Conservation (phyloP, 768 basidiomycete genomes). For the Boletus subparvulus region DNA sequence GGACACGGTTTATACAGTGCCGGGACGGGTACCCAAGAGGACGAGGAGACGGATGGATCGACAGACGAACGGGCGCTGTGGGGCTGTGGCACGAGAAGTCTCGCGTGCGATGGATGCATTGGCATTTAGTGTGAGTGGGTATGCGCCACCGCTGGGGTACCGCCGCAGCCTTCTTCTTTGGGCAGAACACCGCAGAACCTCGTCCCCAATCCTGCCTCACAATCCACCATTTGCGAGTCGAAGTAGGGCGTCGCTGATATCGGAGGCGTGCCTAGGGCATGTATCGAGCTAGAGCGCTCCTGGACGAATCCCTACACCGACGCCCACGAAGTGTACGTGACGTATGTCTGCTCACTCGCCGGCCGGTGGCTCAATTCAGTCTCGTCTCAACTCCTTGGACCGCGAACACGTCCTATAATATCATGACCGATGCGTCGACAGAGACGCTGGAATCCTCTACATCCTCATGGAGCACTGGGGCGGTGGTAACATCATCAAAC, state of each 20-base stretch:
- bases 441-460: constrained; percentile 87
- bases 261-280: constrained; percentile 7
- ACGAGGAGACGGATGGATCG: constrained; percentile 22
- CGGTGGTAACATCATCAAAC: constrained; percentile 93
- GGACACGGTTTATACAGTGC: background rate
- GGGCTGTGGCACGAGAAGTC: constrained; percentile 68
- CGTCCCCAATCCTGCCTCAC: constrained; percentile 36
- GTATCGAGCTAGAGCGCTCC: constrained; percentile 4
- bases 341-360: too few species aligned
- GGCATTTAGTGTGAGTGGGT: constrained; percentile 34
- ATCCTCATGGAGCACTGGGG: constrained; percentile 99
- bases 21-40: constrained; percentile 9
- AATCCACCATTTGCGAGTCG: constrained; percentile 41
- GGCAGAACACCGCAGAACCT: constrained; percentile 20
- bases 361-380: too few species aligned
- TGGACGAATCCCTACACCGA: constrained; percentile 9
- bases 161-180: background rate
- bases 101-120: constrained; percentile 65
- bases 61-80: constrained; percentile 57
- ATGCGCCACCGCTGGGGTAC: constrained; percentile 12
- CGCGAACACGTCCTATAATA: constrained; percentile 93
- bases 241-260: constrained; percentile 5
- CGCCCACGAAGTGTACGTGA: too few species aligned
- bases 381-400: too few species aligned
- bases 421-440: constrained; percentile 89